Evolutionary conservation across 2,329 filamentous ascomycete species (phyloP).

Genomic region (Anisogramma anomala): DNA sequence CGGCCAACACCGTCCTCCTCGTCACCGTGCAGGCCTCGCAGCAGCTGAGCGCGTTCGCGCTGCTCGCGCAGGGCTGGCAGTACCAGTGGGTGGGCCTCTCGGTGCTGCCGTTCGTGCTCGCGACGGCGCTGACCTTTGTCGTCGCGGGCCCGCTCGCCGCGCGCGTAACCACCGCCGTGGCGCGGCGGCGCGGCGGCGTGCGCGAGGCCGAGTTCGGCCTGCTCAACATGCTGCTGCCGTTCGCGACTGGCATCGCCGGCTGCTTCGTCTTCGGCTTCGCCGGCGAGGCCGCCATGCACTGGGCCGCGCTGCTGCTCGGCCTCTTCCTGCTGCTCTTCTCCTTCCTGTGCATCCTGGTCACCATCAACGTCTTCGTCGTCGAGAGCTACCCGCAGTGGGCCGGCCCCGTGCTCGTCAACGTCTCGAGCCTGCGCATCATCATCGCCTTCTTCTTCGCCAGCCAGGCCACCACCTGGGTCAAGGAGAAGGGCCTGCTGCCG

Average conservation of each 20-base stretch:
- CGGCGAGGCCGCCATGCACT: constrained; percentile 19
- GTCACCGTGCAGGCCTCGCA: constrained; percentile 20
- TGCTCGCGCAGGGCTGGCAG: constrained; percentile 21
- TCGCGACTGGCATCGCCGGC: constrained; percentile 20
- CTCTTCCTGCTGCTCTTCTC: constrained; percentile 22
- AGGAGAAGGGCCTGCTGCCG: constrained; percentile 18
- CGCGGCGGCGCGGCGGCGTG: constrained; percentile 18
- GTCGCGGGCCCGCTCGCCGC: constrained; percentile 23
- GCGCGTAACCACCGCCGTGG: constrained; percentile 19
- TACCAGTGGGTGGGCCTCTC: constrained; percentile 22
- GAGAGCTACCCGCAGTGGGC: constrained; percentile 25
- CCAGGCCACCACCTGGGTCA: constrained; percentile 20
- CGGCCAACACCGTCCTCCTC: constrained; percentile 21
- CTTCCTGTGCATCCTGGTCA: constrained; percentile 20
- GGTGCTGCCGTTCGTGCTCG: constrained; percentile 18
- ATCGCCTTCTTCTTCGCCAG: constrained; percentile 22
- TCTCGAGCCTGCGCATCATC: constrained; percentile 22
- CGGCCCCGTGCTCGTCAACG: constrained; percentile 24
- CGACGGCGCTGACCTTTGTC: constrained; percentile 16
- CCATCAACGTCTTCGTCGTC: constrained; percentile 23
- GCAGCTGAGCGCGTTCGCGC: constrained; percentile 19
- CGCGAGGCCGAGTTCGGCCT: constrained; percentile 26
- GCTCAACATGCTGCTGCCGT: constrained; percentile 22
- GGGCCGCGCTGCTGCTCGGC: constrained; percentile 20
- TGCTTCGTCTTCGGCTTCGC: constrained; percentile 23